These are phyloP conservation scores for Nitzschia sp. DNA, from an alignment of 108 stramenopile genomes.

Conservation along the genomic window DNA sequence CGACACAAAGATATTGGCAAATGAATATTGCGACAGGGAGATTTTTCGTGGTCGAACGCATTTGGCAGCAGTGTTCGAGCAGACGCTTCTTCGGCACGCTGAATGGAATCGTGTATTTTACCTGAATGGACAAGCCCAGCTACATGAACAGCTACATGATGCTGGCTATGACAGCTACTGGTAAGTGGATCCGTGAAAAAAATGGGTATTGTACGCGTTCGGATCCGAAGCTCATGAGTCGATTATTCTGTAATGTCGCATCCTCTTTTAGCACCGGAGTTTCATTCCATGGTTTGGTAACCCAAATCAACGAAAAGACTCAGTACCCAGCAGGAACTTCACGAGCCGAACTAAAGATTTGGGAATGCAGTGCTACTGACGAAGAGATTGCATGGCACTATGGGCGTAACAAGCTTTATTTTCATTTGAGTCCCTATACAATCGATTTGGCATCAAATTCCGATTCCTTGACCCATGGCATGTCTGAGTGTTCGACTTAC, in stretches of 20 bases:
- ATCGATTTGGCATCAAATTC: slow-evolving; percentile 67
- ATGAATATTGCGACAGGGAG: slow-evolving; percentile 46
- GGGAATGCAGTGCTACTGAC: slow-evolving; percentile 16
- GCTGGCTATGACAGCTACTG: slow-evolving; percentile 75
- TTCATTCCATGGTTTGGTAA: slow-evolving; percentile 27
- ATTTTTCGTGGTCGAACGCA: slow-evolving; percentile 11
- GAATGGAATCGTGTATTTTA: slow-evolving; percentile 47
- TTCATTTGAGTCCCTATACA: slow-evolving; percentile 64
- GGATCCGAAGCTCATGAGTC: no score
- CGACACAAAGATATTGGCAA: slow-evolving; percentile 77
- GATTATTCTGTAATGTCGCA: no score
- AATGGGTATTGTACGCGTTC: no score
- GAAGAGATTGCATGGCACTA: slow-evolving; percentile 24
- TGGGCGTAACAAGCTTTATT: slow-evolving; percentile 71
- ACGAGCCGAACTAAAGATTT: background rate
- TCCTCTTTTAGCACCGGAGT: slow-evolving; percentile 76
- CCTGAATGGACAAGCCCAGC: slow-evolving; percentile 33
- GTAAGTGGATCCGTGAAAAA: background rate
- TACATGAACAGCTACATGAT: slow-evolving; percentile 51
- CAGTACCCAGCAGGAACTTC: no score
- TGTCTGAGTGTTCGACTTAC: slow-evolving; percentile 53
- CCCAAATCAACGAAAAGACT: slow-evolving; percentile 22
- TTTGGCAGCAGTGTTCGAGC: slow-evolving; percentile 24
- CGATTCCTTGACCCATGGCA: slow-evolving; percentile 64
- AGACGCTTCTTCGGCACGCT: slow-evolving; percentile 32